Base-by-base conservation (phyloP, 1,284 basidiomycete genomes). In the Pisolithus thermaeus region DNA sequence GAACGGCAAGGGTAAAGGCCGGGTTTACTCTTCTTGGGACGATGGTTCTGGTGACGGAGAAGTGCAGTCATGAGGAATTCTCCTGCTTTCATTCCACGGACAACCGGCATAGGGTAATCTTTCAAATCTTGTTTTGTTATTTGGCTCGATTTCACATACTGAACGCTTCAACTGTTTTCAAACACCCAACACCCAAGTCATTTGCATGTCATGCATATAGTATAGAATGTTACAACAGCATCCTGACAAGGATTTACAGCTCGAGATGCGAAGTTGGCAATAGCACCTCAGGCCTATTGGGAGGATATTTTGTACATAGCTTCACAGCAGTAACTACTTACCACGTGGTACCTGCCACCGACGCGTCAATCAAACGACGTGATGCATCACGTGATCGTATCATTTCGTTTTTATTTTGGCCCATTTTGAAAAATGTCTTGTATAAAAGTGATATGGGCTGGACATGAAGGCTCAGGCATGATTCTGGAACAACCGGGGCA, bases 1-100 rank as follows among this genome's bases (percentile, higher is more conserved):
- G 46, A 64, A 68, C 55, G 73, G 77, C 58, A 85, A 82, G 59
- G 83, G 81, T 27, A 87, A 87, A 63, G 84, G 83, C 38, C 88
- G 84, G 71, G 76, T 77, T 50, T 72, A 76, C 59, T 80, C 81
- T 58, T 69, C 66, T 46, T 78, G 76, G 76, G 75, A 75, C 55
- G 70, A 55, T 51, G 53, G 52, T 50, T 42, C 53, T 51, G 41
- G 16, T 18, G 25, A 43, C 25, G 25, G 23, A 18, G 42, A 18
- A 28, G 42, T 18, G 16, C 27, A 43, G 23, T 43, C 14, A 61
- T 52, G 49, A 61, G 47, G 56, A 56, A 51, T 53, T 60, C 54
- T 61, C 54, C 54, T 50, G 38, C 50, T 58, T 58, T 56, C 54
- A 57, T 57, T 59, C 59, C 56, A 57, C 61, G 55, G 57, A 69